Evolutionary conservation across 1,284 basidiomycete species (phyloP), one percentile per base, ranked within the genome.

Genomic region (Rhodotorula mucilaginosa): DNA sequence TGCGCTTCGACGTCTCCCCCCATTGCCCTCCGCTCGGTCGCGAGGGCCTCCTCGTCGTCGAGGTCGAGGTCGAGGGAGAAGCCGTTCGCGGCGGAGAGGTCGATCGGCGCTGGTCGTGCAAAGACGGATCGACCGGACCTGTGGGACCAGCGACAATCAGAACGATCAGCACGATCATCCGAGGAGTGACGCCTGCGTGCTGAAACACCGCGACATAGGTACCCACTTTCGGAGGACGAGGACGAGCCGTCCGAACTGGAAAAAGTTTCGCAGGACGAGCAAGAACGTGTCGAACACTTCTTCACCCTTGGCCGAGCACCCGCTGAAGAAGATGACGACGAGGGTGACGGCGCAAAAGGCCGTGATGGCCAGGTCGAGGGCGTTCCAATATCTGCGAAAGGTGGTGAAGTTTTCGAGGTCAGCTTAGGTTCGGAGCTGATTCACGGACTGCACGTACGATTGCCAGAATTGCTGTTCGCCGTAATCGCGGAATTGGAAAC

Each of bases 71-170:
- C 88, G 83, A 81, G 88, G 84, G 81, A 82, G 52, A 82, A 82
- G 3, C 80, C 76, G 4, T 82, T 79, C 0, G 83, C 84, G 67
- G 82, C 81, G 16, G 80, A 81, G n/a, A 97, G 88, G 80, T 97
- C 93, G 79, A 97, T 97, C 0, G 92, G 92, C 78, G 90, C 92
- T 12, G 94, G 93, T 61, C 89, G 88, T 31, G 92, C 89, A 81
- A 97, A 92, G 78, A 97, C 91, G 2, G 93, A 95, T 79, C 95
- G 92, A 0, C 94, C 94, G 64, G 93, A 96, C 82, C 93, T 94
- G 67, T 51, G 23, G 62, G 26, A 26, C 26, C 26, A 26, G 26
- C 26, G 26, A 26, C 26, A 26, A 26, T 26, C 26, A 26, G 26
- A 26, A 26, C 26, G 26, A 26, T 34, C 34, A 34, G 34, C 34